phyloP scores from a whole-genome alignment of 2,329 filamentous ascomycete genomes.

The Fusarium sacchari region DNA sequence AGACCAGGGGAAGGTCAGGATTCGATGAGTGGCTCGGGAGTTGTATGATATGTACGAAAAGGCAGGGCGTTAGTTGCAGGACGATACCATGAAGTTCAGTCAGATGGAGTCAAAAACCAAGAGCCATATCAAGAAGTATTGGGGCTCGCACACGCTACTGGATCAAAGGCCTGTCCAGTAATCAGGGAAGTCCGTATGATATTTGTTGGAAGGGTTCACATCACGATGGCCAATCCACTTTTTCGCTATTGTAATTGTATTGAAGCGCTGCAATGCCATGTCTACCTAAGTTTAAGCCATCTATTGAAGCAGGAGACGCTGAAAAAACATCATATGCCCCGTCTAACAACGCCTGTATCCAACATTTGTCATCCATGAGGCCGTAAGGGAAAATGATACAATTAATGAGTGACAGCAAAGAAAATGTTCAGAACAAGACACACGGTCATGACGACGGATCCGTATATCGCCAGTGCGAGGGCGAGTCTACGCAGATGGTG shows the following conservation, averaged over 20 bases:
- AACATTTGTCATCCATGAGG: slow-evolving; percentile 31
- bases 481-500: slow-evolving; percentile 75
- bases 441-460: slow-evolving; percentile 86
- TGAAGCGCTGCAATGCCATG: slow-evolving; percentile 32
- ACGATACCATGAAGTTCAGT: slow-evolving; percentile 14
- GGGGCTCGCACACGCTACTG: background rate
- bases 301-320: slow-evolving; percentile 33
- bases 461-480: slow-evolving; percentile 83
- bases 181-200: slow-evolving; percentile 25
- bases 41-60: slow-evolving; percentile 45
- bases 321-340: slow-evolving; percentile 36
- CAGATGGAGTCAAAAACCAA: slow-evolving; percentile 3
- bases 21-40: slow-evolving; percentile 38
- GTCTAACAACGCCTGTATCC: slow-evolving; percentile 36
- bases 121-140: background rate
- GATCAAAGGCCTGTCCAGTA: background rate
- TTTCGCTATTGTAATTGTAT: slow-evolving; percentile 36
- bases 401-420: slow-evolving; percentile 69
- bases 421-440: slow-evolving; percentile 89
- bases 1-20: slow-evolving; percentile 42
- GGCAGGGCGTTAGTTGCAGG: slow-evolving; percentile 44
- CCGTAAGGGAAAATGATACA: slow-evolving; percentile 25
- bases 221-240: slow-evolving; percentile 5
- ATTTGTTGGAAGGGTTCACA: background rate
- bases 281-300: slow-evolving; percentile 40